Conservation (phyloP, 345 rosid genomes). For the Linum trigynum region DNA sequence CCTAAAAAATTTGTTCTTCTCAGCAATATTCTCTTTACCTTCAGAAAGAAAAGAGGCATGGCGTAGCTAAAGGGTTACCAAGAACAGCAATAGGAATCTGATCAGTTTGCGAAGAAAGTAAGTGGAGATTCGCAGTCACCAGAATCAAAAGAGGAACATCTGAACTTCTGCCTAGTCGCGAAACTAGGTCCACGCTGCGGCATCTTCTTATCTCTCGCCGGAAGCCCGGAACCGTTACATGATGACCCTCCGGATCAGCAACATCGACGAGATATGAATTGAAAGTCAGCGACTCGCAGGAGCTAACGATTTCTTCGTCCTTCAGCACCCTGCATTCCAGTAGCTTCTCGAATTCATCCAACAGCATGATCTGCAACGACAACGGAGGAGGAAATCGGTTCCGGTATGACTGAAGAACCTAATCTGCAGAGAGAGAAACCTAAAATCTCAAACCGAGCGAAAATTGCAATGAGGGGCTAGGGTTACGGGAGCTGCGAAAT, state of each 20-base stretch:
- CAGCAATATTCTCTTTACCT: slow-evolving; percentile 21
- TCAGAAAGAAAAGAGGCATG: neutral
- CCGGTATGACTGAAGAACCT: neutral
- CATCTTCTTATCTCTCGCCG: slow-evolving; percentile 15
- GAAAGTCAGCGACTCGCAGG: slow-evolving; percentile 52
- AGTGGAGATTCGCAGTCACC: slow-evolving; percentile 22
- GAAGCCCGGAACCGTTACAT: slow-evolving; percentile 12
- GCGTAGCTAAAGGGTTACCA: neutral
- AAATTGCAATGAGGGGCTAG: neutral
- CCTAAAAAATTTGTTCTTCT: slow-evolving; percentile 18
- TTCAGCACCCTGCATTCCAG: slow-evolving; percentile 64
- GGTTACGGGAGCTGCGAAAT: neutral
- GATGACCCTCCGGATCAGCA: slow-evolving; percentile 43
- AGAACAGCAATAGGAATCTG: neutral
- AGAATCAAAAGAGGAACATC: slow-evolving; percentile 27
- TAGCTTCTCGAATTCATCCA: slow-evolving; percentile 58
- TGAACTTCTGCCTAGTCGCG: slow-evolving; percentile 26
- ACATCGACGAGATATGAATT: slow-evolving; percentile 55
- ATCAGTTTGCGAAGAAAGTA: neutral
- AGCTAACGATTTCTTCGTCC: slow-evolving; percentile 41
- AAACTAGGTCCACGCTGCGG: slow-evolving; percentile 9
- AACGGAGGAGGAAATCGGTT: neutral
- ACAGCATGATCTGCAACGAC: slow-evolving; percentile 46
- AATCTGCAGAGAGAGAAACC: neutral
- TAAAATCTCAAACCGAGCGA: neutral